A percentile compares a stretch with the other conserved stretches of the same genome.
Conservation (phyloP, 306 rosid species). For the Cicer chorassanicum region DNA sequence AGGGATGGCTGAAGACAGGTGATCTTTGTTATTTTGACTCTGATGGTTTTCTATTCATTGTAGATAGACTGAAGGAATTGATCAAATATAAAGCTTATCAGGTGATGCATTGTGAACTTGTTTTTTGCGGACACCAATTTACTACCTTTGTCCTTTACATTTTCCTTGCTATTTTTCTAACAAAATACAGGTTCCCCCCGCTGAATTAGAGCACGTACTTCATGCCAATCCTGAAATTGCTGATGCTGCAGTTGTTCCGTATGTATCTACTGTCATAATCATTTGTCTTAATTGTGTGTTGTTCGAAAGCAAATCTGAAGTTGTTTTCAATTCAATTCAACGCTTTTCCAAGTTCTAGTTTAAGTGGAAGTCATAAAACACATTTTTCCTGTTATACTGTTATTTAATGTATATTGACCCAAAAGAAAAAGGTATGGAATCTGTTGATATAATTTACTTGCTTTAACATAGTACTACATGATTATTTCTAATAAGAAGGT, state of each 20-base stretch:
- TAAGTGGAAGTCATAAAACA: conserved; percentile 3
- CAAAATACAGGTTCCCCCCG: conserved; percentile 85
- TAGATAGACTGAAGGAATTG: conserved; percentile 90
- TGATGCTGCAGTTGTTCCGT: conserved; percentile 93
- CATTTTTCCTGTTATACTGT: neutral
- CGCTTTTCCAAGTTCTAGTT: conserved; percentile 7
- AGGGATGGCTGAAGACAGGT: conserved; percentile 92
- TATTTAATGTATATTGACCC: neutral
- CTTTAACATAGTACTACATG: conserved; percentile 9
- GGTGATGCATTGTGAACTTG: conserved; percentile 50
- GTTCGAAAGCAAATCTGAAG: neutral
- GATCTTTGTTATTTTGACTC: conserved; percentile 95
- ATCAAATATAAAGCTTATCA: conserved; percentile 94
- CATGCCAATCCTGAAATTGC: conserved; percentile 70
- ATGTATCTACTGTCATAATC: conserved; percentile 36
- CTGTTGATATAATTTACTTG: neutral
- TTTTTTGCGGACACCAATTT: conserved; percentile 5
- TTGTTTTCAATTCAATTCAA: neutral
- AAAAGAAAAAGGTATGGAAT: neutral
- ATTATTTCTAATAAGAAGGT: conserved; percentile 6
- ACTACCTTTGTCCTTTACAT: neutral
- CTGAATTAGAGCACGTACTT: conserved; percentile 83
- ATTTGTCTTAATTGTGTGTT: neutral
- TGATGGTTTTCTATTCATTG: conserved; percentile 76
- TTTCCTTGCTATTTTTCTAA: conserved; percentile 30